Evolutionary conservation across 2,329 filamentous ascomycete species (phyloP).

Genomic region (Arthroderma sp.): DNA sequence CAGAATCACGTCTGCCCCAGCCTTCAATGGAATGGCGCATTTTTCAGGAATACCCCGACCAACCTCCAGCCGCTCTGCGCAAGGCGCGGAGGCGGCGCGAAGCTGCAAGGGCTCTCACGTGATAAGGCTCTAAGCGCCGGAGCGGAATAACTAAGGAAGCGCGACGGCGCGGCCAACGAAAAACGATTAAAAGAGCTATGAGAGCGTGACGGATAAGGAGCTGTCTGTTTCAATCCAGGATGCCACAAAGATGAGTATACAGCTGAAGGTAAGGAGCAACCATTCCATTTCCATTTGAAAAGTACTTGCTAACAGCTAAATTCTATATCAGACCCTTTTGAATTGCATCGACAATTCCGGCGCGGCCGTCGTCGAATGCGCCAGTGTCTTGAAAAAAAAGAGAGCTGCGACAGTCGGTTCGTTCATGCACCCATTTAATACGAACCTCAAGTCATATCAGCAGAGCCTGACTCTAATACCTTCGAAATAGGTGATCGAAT

Average conservation of each 20-base stretch:
- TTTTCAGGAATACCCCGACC: too few species aligned
- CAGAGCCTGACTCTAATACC: background rate
- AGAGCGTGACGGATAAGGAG: background rate
- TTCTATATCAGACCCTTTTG: slow-evolving; percentile 61
- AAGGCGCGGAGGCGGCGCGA: too few species aligned
- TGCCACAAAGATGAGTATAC: slow-evolving; percentile 59
- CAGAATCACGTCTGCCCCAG: too few species aligned
- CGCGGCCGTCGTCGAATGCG: slow-evolving; percentile 92
- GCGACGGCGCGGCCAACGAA: too few species aligned
- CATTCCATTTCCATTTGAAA: background rate
- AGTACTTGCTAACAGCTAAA: background rate
- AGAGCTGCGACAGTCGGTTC: slow-evolving; percentile 71
- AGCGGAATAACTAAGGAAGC: too few species aligned
- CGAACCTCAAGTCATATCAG: background rate
- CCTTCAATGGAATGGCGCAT: too few species aligned
- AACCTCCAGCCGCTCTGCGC: too few species aligned
- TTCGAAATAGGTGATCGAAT: slow-evolving; percentile 70
- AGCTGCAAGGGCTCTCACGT: too few species aligned
- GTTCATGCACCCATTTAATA: slow-evolving; percentile 12
- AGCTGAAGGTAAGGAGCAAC: slow-evolving; percentile 53
- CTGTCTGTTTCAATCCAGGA: slow-evolving; percentile 11
- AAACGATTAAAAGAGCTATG: too few species aligned
- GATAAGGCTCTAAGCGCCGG: too few species aligned
- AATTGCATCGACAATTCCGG: slow-evolving; percentile 99
- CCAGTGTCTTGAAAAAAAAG: slow-evolving; percentile 84